Base-by-base conservation (phyloP, 257 asterid genomes). In the Petunia secreta region DNA sequence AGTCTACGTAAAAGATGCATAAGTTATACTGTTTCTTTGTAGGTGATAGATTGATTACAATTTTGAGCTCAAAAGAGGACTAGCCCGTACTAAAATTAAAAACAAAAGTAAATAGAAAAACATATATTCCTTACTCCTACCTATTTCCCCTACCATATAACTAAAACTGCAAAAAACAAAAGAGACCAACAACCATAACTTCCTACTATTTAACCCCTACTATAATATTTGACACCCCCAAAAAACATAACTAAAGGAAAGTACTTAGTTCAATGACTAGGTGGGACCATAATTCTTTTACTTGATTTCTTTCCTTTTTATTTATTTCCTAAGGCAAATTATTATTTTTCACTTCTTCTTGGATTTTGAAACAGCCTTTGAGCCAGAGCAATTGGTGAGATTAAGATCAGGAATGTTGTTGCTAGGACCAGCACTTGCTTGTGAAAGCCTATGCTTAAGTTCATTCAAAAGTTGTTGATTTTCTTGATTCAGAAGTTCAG, bases 401-500 rank as follows among this genome's bases (percentile, higher is more conserved):
- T 87, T 85, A 76, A 84, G 90, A 76, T 87, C 92, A 25, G 89
- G 81, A 54, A 84, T 77, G 57, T 63, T 74, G 63, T 69, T 7
- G 7, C 76, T 75, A 82, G 88, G 83, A 84, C 81, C 78, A 46
- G 71, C 73, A 37, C 62, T 54, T 14, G 77, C 87, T 67, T 15
- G 88, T 16, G 97, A 81, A 38, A 89, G 87, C 84, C 90, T 83
- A 80, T 86, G 87, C 59, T 91, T 91, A 64, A 90, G 92, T 83
- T 94, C 91, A 44, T 80, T 89, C 48, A 89, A 89, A 40, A 94
- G 92, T 15, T 86, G 91, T 75, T 91, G 89, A 37, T 94, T 93
- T 87, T 94, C 98, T 84, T 94, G 93, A 89, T 89, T 89, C 43
- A 94, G 88, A 8, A 90, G 79, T 88, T 94, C 98, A 0, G 95